Conservation (phyloP, 345 rosid genomes). For the Kernera saxatilis region DNA sequence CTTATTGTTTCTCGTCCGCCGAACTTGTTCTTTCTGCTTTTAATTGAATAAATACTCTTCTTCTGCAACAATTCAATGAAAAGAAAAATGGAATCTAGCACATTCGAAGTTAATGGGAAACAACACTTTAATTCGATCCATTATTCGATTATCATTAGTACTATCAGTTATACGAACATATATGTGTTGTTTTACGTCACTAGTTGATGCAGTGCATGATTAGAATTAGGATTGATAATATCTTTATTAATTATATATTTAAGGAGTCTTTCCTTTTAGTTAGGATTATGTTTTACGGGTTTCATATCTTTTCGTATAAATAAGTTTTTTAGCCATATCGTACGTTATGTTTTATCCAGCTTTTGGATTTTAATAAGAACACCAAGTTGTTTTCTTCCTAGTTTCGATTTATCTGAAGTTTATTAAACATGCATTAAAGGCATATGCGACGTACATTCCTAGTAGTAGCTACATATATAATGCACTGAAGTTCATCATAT, state of each 20-base stretch:
- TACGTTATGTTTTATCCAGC: no score
- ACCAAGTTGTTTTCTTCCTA: no score
- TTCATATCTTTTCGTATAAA: no score
- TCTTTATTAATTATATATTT: not conserved
- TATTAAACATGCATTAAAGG: not conserved
- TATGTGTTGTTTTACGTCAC: not conserved
- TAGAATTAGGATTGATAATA: no score
- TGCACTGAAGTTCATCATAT: not conserved
- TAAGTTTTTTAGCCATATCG: no score
- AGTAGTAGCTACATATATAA: not conserved
- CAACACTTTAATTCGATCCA: slow-evolving; percentile 13
- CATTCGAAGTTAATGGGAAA: slow-evolving; percentile 23
- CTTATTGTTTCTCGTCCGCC: slow-evolving; percentile 4
- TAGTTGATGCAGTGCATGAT: no score
- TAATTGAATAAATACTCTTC: slow-evolving; percentile 19
- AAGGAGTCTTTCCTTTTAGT: no score
- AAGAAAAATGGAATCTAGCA: slow-evolving; percentile 16
- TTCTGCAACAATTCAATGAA: not conserved
- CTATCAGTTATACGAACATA: slow-evolving; percentile 1
- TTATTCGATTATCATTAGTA: slow-evolving; percentile 4
- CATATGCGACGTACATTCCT: slow-evolving; percentile 8
- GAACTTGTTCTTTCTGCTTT: slow-evolving; percentile 28
- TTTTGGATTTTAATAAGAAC: no score
- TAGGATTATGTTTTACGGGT: no score
- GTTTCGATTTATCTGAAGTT: not conserved